Conservation (phyloP, 495 filamentous ascomycete genomes). For the Umbilicaria muhlenbergii region DNA sequence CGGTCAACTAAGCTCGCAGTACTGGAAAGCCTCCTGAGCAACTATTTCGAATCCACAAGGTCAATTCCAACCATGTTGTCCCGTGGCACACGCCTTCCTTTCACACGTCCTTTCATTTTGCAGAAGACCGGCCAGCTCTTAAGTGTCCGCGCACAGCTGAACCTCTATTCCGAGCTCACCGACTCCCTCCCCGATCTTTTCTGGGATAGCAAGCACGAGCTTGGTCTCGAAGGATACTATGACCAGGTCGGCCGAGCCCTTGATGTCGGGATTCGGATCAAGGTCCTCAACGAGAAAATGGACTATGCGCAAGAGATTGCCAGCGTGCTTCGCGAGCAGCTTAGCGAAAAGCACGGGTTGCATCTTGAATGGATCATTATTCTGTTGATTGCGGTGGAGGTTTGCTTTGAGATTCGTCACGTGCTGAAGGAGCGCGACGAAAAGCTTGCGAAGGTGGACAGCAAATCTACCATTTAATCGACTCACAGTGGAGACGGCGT, state of each 20-base stretch:
- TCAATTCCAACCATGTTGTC: conserved; percentile 63
- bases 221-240: conserved; percentile 83
- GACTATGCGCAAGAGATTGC: conserved; percentile 96
- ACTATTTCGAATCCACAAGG: conserved; percentile 73
- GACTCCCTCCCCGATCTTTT: conserved; percentile 92
- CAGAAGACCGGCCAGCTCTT: conserved; percentile 91
- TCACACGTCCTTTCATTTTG: conserved; percentile 63
- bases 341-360: conserved; percentile 79
- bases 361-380: conserved; percentile 97
- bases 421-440: conserved; percentile 29
- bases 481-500: no score
- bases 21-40: conserved; percentile 64
- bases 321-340: conserved; percentile 67
- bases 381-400: conserved; percentile 80
- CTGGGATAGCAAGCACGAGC: conserved; percentile 82
- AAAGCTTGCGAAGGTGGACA: conserved; percentile 4
- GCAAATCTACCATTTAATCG: no score
- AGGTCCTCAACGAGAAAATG: conserved; percentile 87
- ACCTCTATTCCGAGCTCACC: conserved; percentile 92
- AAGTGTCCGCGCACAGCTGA: conserved; percentile 77
- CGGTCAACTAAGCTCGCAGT: conserved; percentile 93
- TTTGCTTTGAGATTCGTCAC: conserved; percentile 47
- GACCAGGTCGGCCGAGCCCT: conserved; percentile 80
- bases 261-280: conserved; percentile 87
- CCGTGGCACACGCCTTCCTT: conserved; percentile 46